These are phyloP conservation scores for Pleurotus pulmonarius DNA, from an alignment of 768 basidiomycete species.

Conservation along the genomic window DNA sequence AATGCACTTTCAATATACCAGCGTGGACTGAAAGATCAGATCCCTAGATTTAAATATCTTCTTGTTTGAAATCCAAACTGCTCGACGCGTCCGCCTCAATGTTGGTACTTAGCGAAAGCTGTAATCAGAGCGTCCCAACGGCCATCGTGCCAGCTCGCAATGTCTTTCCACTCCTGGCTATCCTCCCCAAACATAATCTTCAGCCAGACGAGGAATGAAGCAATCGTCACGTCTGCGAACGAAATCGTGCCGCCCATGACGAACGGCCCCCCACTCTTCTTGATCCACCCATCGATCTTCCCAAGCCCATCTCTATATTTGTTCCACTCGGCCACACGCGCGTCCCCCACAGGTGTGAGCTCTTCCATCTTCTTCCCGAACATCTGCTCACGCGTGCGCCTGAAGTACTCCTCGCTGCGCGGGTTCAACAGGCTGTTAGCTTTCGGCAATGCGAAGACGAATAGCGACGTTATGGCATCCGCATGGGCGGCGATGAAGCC, in stretches of 20 bases:
- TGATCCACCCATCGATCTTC: conserved; percentile 3
- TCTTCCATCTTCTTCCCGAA: conserved; percentile 2
- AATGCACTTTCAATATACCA: no score
- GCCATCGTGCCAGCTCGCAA: conserved; percentile 3
- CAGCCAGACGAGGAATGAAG: neutral
- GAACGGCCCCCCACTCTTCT: conserved; percentile 1
- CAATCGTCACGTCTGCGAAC: conserved; percentile 1
- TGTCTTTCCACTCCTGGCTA: conserved; percentile 5
- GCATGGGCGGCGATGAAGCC: neutral
- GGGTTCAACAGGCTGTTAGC: neutral
- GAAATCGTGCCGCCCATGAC: conserved; percentile 6
- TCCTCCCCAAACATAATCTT: conserved; percentile 4
- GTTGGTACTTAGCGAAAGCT: neutral
- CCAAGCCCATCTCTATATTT: conserved; percentile 1
- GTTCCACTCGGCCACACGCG: conserved; percentile 1
- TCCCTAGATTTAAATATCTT: no score
- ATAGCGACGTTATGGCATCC: neutral
- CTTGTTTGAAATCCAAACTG: no score
- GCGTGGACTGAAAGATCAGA: no score
- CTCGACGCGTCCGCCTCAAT: neutral
- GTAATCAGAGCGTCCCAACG: conserved; percentile 1
- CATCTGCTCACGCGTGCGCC: neutral
- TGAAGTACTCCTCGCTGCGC: conserved; percentile 5
- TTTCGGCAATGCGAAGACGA: neutral
- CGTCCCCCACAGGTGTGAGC: neutral